Conservation (phyloP, 2,329 filamentous ascomycete genomes). For the Curvularia sp. region DNA sequence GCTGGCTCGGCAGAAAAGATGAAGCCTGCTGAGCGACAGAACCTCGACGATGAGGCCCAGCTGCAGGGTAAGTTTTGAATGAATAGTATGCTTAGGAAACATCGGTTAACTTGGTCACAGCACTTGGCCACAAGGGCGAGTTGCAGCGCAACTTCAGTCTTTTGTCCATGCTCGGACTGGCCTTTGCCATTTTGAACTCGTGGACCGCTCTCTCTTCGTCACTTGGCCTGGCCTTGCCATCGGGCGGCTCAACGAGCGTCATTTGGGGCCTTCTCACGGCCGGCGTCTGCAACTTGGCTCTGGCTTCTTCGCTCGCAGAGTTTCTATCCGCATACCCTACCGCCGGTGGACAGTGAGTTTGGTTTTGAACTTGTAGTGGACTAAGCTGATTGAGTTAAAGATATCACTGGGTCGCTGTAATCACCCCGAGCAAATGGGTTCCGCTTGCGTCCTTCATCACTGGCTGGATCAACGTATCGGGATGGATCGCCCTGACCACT, state of each 20-base stretch:
- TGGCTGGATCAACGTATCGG: slow-evolving; percentile 76
- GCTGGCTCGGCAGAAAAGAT: slow-evolving; percentile 23
- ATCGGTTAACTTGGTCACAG: slow-evolving; percentile 3
- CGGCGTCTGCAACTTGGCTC: slow-evolving; percentile 70
- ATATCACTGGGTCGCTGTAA: slow-evolving; percentile 75
- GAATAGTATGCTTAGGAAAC: too few relatives aligned
- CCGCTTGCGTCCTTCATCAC: slow-evolving; percentile 72
- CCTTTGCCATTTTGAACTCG: slow-evolving; percentile 69
- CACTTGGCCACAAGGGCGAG: slow-evolving; percentile 64
- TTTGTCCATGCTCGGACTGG: slow-evolving; percentile 66
- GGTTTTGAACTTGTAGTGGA: background rate
- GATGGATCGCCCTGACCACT: slow-evolving; percentile 71
- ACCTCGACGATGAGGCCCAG: slow-evolving; percentile 45
- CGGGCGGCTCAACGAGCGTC: slow-evolving; percentile 73
- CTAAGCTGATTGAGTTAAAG: slow-evolving; percentile 48
- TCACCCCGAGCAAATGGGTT: slow-evolving; percentile 67
- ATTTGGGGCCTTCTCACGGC: slow-evolving; percentile 70
- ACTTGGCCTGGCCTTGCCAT: slow-evolving; percentile 68
- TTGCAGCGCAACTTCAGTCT: slow-evolving; percentile 65
- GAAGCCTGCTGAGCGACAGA: slow-evolving; percentile 26
- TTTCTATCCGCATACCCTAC: slow-evolving; percentile 71
- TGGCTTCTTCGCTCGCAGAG: slow-evolving; percentile 73
- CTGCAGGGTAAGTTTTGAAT: slow-evolving; percentile 25
- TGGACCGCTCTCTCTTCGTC: slow-evolving; percentile 68
- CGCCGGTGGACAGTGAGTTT: slow-evolving; percentile 45